Percentiles rank a stretch among this genome's conserved stretches.
phyloP scores from a whole-genome alignment of 805 yeast species.

The Pichia nanzhaoensis region DNA sequence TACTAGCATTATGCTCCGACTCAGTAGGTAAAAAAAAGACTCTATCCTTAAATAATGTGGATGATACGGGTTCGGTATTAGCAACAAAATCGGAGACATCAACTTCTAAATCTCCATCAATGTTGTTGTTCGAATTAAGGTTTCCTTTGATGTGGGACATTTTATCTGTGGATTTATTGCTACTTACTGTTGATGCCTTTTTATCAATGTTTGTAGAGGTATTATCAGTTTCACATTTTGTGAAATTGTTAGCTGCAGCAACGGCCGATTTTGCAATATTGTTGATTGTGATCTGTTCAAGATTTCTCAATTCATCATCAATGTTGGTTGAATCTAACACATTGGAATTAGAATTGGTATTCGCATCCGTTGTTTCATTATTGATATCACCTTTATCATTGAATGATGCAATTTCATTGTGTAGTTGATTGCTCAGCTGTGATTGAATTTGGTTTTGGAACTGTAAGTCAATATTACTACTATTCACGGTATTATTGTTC shows the following conservation, averaged over 20 bases:
- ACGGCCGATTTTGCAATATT: conserved; percentile 2
- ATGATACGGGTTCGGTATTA: neutral
- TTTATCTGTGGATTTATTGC: neutral
- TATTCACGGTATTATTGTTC: neutral
- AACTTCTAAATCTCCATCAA: neutral
- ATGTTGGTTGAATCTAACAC: conserved; percentile 11
- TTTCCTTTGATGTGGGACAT: too few relatives aligned
- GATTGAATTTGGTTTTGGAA: conserved; percentile 10
- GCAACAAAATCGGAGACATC: neutral
- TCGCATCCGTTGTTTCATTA: neutral
- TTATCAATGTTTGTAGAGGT: neutral
- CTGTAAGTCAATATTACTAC: conserved; percentile 5
- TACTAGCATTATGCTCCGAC: conserved; percentile 13
- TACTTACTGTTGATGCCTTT: neutral
- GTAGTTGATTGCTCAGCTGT: conserved; percentile 7
- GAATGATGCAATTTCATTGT: neutral
- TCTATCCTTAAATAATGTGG: conserved; percentile 11
- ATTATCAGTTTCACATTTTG: too few relatives aligned
- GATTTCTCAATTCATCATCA: conserved; percentile 15
- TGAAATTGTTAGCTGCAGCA: conserved; percentile 4
- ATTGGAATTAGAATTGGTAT: neutral
- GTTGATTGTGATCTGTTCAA: conserved; percentile 5
- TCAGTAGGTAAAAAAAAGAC: conserved; percentile 18
- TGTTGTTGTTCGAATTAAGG: neutral
- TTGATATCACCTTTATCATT: neutral